Evolutionary conservation across 805 yeast genomes (phyloP).

Genomic region (Sugiyamaella boreocaroliniensis): DNA sequence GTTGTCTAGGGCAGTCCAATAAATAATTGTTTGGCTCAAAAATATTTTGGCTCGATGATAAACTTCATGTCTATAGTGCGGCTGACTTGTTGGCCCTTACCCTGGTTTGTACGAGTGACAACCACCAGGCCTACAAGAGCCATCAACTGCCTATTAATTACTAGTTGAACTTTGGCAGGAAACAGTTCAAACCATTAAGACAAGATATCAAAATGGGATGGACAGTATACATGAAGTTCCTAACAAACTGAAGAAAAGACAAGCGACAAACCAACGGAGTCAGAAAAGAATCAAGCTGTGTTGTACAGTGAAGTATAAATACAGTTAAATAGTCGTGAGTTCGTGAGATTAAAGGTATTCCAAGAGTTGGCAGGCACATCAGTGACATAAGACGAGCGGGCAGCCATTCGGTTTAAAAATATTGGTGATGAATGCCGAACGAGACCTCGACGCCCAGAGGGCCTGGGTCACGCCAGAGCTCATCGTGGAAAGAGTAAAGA

Average conservation of each 20-base stretch:
- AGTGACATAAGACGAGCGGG: no score
- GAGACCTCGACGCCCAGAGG: slow-evolving; percentile 15
- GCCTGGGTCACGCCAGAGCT: slow-evolving; percentile 22
- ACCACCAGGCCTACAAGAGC: no score
- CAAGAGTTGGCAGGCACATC: neutral
- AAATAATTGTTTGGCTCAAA: neutral
- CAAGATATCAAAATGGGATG: no score
- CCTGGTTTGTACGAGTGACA: no score
- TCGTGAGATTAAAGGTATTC: neutral
- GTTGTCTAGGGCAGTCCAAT: neutral
- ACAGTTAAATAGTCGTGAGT: neutral
- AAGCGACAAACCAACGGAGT: no score
- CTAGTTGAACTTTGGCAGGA: no score
- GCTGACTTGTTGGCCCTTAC: neutral
- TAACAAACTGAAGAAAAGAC: no score
- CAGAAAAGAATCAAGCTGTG: no score
- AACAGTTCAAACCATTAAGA: no score
- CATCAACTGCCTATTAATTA: no score
- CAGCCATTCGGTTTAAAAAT: neutral
- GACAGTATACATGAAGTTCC: no score
- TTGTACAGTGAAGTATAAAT: no score
- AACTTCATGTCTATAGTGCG: neutral
- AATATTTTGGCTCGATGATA: neutral
- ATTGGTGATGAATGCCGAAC: slow-evolving; percentile 17
- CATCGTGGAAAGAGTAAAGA: slow-evolving; percentile 18